phyloP scores from a whole-genome alignment of 495 filamentous ascomycete species.

The Corynascus novoguineensis region DNA sequence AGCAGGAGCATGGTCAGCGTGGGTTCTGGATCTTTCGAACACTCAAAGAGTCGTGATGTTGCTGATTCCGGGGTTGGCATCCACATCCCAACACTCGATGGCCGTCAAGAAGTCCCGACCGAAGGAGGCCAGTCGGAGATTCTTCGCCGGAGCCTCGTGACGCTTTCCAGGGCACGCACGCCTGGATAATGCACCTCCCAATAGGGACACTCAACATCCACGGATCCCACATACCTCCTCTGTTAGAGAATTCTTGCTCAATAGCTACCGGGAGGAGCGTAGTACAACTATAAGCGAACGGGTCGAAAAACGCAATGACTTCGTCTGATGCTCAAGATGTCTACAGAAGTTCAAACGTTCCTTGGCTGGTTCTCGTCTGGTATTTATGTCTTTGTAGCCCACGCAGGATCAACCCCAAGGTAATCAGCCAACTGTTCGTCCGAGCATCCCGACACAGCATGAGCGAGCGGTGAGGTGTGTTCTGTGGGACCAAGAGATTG shows the following conservation, averaged over 20 bases:
- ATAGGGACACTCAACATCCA: too few species aligned
- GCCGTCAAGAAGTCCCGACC: neutral
- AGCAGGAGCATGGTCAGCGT: neutral
- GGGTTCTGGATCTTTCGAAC: constrained; percentile 1
- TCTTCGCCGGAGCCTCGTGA: too few species aligned
- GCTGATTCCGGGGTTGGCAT: neutral
- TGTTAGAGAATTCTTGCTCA: neutral
- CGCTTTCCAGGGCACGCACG: too few species aligned
- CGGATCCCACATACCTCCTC: neutral
- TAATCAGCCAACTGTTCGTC: constrained; percentile 1
- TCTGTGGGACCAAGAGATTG: constrained; percentile 18
- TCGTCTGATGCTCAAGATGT: neutral
- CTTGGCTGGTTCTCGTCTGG: neutral
- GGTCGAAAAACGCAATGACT: neutral
- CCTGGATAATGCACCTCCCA: too few species aligned
- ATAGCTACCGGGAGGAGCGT: too few species aligned
- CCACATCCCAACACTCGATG: neutral
- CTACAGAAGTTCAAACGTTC: neutral
- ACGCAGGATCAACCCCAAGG: neutral
- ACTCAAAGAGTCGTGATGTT: neutral
- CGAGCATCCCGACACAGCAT: constrained; percentile 7
- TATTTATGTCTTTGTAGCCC: constrained; percentile 8
- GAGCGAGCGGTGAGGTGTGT: constrained; percentile 17
- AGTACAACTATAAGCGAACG: neutral
- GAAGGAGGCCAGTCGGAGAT: neutral